Evolutionary conservation across 495 filamentous ascomycete genomes (phyloP).

Genomic region (Cetradonia linearis): DNA sequence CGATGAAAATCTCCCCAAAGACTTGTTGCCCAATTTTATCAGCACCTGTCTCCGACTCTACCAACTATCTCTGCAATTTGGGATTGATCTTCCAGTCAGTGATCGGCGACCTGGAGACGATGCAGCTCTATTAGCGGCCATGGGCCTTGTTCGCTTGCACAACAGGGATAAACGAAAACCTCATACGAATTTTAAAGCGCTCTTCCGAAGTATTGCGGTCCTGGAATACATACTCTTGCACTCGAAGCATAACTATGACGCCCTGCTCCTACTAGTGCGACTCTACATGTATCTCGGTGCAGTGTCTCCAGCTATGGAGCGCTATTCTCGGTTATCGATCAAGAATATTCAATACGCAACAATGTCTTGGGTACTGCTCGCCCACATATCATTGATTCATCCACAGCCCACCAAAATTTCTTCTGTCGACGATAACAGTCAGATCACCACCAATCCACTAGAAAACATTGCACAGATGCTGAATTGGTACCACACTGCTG

Average conservation of each 20-base stretch:
- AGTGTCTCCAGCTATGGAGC: conserved; percentile 42
- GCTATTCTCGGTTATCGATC: conserved; percentile 46
- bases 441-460: conserved; percentile 30
- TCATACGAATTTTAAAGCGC: conserved; percentile 27
- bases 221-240: conserved; percentile 40
- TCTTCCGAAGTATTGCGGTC: conserved; percentile 43
- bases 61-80: conserved; percentile 24
- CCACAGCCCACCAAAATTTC: conserved; percentile 29
- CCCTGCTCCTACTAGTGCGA: conserved; percentile 44
- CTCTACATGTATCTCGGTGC: conserved; percentile 46
- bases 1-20: conserved; percentile 25
- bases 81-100: conserved; percentile 31
- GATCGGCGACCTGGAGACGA: conserved; percentile 51
- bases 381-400: conserved; percentile 48
- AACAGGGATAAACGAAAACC: conserved; percentile 8
- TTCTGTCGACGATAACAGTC: background rate
- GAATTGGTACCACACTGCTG: conserved; percentile 16
- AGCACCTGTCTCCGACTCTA: conserved; percentile 41
- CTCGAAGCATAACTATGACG: conserved; percentile 50
- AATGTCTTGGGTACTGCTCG: conserved; percentile 47
- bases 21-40: conserved; percentile 37
- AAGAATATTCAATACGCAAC: conserved; percentile 54
- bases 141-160: conserved; percentile 41
- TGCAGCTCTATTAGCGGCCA: conserved; percentile 45
- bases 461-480: conserved; percentile 20